Conservation (phyloP, 148 eudicot genomes). For the Dysphania ambrosioides region DNA sequence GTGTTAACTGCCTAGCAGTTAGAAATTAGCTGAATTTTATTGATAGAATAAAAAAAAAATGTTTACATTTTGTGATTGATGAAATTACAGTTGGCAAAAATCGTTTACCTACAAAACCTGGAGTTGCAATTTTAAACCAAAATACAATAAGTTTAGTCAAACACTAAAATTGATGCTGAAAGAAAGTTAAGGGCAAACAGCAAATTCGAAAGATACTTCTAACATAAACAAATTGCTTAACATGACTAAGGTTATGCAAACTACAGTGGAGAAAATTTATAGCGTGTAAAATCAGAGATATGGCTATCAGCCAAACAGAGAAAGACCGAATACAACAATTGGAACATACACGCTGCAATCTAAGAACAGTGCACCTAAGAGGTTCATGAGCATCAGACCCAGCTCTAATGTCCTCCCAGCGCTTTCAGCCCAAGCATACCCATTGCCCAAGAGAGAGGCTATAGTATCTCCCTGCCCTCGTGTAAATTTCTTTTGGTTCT, state of each 20-base stretch:
- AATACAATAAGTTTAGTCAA: too few species aligned
- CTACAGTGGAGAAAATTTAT: neutral
- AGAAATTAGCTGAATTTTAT: neutral
- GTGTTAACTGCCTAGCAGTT: neutral
- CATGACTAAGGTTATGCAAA: neutral
- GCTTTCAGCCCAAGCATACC: conserved; percentile 48
- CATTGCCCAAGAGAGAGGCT: conserved; percentile 32
- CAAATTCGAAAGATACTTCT: neutral
- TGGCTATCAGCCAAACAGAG: conserved; percentile 35
- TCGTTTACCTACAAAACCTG: neutral
- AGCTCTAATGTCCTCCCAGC: conserved; percentile 60
- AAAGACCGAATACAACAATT: conserved; percentile 53
- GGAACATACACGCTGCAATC: conserved; percentile 65
- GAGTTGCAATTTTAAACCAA: neutral
- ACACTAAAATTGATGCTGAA: neutral
- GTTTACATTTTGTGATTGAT: neutral
- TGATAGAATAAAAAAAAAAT: neutral
- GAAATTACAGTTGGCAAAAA: neutral
- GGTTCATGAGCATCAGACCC: conserved; percentile 58
- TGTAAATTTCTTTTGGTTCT: conserved; percentile 24
- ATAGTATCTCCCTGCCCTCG: conserved; percentile 27
- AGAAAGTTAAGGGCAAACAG: neutral
- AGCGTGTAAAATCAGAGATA: neutral
- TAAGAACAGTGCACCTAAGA: conserved; percentile 51
- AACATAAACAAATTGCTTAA: too few species aligned